Evolutionary conservation across 495 filamentous ascomycete species (phyloP), one percentile per base, ranked within the genome.

Genomic region (Penicillium lividum): DNA sequence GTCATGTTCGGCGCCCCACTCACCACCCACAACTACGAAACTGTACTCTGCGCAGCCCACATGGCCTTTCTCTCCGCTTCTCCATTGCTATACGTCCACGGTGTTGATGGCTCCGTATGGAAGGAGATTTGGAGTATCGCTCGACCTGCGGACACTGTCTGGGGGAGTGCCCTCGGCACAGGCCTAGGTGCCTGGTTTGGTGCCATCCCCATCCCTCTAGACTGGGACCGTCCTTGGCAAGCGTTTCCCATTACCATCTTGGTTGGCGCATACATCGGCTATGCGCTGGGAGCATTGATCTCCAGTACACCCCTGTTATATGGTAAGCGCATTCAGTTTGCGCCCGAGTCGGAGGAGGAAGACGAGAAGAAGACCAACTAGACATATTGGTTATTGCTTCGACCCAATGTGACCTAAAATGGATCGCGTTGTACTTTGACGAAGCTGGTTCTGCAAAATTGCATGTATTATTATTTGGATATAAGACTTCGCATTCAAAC

Each of bases 201-300:
- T 77, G 62, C 70, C 83, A 86, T 97, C 34, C 95, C 95, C 1
- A 98, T 98, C 68, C 95, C 94, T 18, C 76, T 98, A 60, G 94
- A 97, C 70, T 97, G 93, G 86, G 88, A 91, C 67, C 86, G 94
- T 22, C 92, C 96, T 61, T 98, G 94, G 94, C 94, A 98, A 81
- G 90, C 89, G 69, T 98, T 92, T 87, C 94, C 94, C 3, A 89
- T 98, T 33, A 98, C 94, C 0, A 90, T 98, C 53, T 67, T 92
- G 2, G 80, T 79, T 0, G 90, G 90, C 8, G 85, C 84, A 10
- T 91, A 91, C 73, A 63, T 84, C 18, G 90, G 90, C 5, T 89
- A 80, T 70, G 78, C 76, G 5, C 54, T 86, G 25, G 88, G 90
- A 11, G 85, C 86, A 56, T 61, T 85, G 54, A 59, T 81, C 5